Evolutionary conservation across 495 filamentous ascomycete genomes (phyloP).

Genomic region (Xylaria intraflava): DNA sequence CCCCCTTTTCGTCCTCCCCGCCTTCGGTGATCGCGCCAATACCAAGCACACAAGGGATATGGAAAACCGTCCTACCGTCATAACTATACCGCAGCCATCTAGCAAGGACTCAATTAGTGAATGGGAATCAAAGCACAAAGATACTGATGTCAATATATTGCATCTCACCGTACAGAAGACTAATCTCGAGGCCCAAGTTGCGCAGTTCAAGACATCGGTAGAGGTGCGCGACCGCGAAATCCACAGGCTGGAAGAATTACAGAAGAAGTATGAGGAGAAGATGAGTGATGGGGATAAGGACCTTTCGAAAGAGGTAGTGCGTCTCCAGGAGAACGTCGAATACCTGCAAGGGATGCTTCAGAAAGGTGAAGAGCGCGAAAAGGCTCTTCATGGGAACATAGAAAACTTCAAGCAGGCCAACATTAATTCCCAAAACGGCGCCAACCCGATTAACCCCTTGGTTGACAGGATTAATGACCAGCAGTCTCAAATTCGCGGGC

Average conservation of each 20-base stretch:
- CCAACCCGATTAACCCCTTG: neutral
- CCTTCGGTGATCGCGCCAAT: slow-evolving; percentile 37
- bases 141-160: slow-evolving; percentile 7
- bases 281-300: slow-evolving; percentile 20
- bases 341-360: neutral
- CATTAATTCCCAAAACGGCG: neutral
- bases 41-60: slow-evolving; percentile 33
- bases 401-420: slow-evolving; percentile 8
- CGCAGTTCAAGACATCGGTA: neutral
- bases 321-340: neutral
- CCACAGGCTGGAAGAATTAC: neutral
- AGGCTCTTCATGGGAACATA: neutral
- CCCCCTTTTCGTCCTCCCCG: slow-evolving; percentile 46
- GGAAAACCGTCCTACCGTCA: slow-evolving; percentile 40
- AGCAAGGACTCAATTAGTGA: slow-evolving; percentile 28
- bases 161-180: slow-evolving; percentile 1
- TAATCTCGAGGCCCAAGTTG: slow-evolving; percentile 7
- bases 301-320: neutral
- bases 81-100: slow-evolving; percentile 32
- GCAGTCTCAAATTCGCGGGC: neutral
- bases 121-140: slow-evolving; percentile 28
- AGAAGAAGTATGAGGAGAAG: slow-evolving; percentile 16
- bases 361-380: slow-evolving; percentile 4
- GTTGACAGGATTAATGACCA: neutral
- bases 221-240: slow-evolving; percentile 1